These are phyloP conservation scores for Botrytis deweyae DNA, from an alignment of 2,329 filamentous ascomycete genomes.

Conservation along the genomic window DNA sequence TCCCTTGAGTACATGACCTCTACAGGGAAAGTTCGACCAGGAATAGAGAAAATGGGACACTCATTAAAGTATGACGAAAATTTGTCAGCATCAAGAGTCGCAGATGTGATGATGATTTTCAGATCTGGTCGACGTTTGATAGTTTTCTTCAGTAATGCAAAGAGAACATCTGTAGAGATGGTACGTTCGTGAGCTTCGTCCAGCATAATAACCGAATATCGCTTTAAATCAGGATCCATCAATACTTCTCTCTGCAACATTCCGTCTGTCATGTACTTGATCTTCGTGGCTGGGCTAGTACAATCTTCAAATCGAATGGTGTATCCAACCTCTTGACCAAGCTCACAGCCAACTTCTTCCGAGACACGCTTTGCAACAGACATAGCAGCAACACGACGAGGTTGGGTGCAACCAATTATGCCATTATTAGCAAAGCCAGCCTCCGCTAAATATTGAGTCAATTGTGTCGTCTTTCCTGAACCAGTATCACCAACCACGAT, in stretches of 20 bases:
- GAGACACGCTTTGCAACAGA: constrained; percentile 96
- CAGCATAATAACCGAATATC: constrained; percentile 96
- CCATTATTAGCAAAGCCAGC: constrained; percentile 83
- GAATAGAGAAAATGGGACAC: constrained; percentile 95
- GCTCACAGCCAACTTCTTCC: constrained; percentile 87
- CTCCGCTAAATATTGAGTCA: constrained; percentile 94
- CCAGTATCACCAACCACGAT: constrained; percentile 98
- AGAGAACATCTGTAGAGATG: constrained; percentile 92
- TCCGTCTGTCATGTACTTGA: constrained; percentile 99
- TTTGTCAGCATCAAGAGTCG: constrained; percentile 94
- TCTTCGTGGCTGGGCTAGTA: constrained; percentile 81
- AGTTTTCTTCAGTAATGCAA: constrained; percentile 91
- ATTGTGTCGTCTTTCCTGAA: constrained; percentile 93
- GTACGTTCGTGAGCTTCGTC: constrained; percentile 98
- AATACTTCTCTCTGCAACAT: constrained; percentile 96
- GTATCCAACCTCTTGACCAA: constrained; percentile 93
- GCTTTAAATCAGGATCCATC: constrained; percentile 81
- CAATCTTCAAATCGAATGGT: constrained; percentile 97
- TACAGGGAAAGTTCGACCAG: constrained; percentile 90
- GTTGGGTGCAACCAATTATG: constrained; percentile 94
- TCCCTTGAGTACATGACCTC: constrained; percentile 95
- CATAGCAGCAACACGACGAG: constrained; percentile 95
- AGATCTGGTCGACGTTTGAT: constrained; percentile 81
- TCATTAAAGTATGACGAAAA: constrained; percentile 96
- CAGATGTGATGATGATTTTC: constrained; percentile 94